A percentile compares a stretch with the other conserved stretches of the same genome.
phyloP scores from a whole-genome alignment of 768 basidiomycete species.

The Sistotremastrum niveocremeum region DNA sequence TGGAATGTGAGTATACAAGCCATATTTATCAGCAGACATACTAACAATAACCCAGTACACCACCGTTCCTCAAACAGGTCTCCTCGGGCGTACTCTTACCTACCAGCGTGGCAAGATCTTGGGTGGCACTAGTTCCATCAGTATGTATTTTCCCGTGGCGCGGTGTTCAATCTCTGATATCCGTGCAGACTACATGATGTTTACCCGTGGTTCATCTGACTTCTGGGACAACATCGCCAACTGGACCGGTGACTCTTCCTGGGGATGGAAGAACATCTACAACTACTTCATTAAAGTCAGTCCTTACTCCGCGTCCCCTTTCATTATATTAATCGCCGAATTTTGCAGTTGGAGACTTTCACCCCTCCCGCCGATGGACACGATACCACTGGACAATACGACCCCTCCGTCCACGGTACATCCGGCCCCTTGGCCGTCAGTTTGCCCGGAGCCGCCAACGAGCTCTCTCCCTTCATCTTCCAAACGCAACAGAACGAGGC shows the following conservation, averaged over 20 bases:
- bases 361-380: constrained; percentile 11
- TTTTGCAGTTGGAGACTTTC: constrained; percentile 7
- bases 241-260: constrained; percentile 4
- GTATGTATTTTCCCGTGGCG: neutral
- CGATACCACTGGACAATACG: constrained; percentile 11
- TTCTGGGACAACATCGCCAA: constrained; percentile 4
- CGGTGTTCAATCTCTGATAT: neutral
- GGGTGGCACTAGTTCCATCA: constrained; percentile 4
- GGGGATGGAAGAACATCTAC: constrained; percentile 5
- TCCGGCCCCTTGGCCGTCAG: constrained; percentile 12
- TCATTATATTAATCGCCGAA: neutral
- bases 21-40: no score
- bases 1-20: neutral
- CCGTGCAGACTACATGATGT: neutral
- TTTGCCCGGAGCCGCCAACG: constrained; percentile 4
- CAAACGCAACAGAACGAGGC: constrained; percentile 5
- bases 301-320: neutral
- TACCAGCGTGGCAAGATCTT: constrained; percentile 1
- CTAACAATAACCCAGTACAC: neutral
- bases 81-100: neutral
- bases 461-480: constrained; percentile 1
- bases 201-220: constrained; percentile 2
- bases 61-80: constrained; percentile 1
- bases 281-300: neutral
- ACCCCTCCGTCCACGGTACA: constrained; percentile 12